Evolutionary conservation across 2,329 filamentous ascomycete genomes (phyloP).

Genomic region (Aspergillus pseudoterreus): DNA sequence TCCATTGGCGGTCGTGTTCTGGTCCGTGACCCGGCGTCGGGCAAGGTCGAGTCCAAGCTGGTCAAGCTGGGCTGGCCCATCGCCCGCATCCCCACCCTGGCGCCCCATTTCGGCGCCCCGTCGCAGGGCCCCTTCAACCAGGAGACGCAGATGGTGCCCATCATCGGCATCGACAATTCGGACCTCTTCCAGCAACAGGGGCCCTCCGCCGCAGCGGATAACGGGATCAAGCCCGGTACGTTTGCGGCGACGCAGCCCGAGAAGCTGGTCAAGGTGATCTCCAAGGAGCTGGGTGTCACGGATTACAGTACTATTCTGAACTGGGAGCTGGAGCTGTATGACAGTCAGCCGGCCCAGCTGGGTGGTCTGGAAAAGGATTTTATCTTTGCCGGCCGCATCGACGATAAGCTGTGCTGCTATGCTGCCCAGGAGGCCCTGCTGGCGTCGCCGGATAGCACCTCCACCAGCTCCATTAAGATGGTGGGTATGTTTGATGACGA

Average conservation of each 20-base stretch:
- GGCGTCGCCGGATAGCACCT: conserved; percentile 54
- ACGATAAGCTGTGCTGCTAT: conserved; percentile 97
- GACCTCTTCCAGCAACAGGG: conserved; percentile 42
- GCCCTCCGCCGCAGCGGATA: conserved; percentile 33
- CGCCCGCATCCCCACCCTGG: conserved; percentile 84
- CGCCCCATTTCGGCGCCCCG: conserved; percentile 84
- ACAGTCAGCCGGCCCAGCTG: conserved; percentile 77
- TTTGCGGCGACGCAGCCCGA: conserved; percentile 84
- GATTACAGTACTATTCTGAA: conserved; percentile 76
- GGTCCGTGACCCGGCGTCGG: conserved; percentile 66
- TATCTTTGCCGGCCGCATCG: conserved; percentile 91
- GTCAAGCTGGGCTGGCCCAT: conserved; percentile 95
- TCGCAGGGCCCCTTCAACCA: conserved; percentile 66
- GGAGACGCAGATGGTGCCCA: conserved; percentile 91
- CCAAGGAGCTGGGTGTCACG: conserved; percentile 68
- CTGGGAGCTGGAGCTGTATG: conserved; percentile 96
- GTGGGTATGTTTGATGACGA: conserved; percentile 96
- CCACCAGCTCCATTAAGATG: conserved; percentile 70
- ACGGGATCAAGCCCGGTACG: conserved; percentile 51
- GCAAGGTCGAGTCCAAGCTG: conserved; percentile 75
- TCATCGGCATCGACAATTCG: conserved; percentile 81
- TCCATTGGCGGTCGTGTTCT: conserved; percentile 86
- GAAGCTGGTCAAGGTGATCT: conserved; percentile 78
- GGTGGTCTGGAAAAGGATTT: conserved; percentile 87
- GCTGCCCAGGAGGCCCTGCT: conserved; percentile 81